Evolutionary conservation across 768 basidiomycete species (phyloP).

Genomic region (Boletus sp.): DNA sequence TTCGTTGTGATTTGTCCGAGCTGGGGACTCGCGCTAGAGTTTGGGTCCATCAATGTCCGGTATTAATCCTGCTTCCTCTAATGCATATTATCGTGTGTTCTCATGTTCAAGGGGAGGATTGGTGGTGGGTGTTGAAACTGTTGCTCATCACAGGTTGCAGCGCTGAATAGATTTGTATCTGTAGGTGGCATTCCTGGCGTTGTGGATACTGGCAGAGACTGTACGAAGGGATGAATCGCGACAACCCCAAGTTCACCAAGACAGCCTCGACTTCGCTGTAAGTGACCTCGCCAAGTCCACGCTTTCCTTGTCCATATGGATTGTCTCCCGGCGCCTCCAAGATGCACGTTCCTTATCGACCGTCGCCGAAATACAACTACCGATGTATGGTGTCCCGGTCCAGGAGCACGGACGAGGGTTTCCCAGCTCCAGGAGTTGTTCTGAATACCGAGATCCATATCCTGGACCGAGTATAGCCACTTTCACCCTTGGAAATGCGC

Average conservation of each 20-base stretch:
- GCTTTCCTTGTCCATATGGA: constrained; percentile 18
- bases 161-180: not conserved
- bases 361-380: constrained; percentile 1
- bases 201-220: constrained; percentile 17
- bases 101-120: not conserved
- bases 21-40: not conserved
- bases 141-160: not conserved
- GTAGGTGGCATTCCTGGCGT: constrained; percentile 15
- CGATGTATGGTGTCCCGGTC: constrained; percentile 5
- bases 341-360: not conserved
- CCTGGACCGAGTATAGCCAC: not conserved
- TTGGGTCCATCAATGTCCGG: not conserved
- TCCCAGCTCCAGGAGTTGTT: not conserved
- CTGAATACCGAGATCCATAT: constrained; percentile 1
- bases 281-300: constrained; percentile 20
- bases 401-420: constrained; percentile 6
- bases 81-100: not conserved
- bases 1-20: not conserved
- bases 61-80: not conserved
- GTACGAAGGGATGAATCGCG: not conserved
- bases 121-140: constrained; percentile 7
- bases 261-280: constrained; percentile 18
- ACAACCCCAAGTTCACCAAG: not conserved
- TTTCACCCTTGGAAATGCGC: constrained; percentile 8
- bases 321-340: constrained; percentile 3